Evolutionary conservation across 129 eudicot genomes (phyloP), one percentile per base, ranked within the genome.

Genomic region (Centaurea solstitialis): DNA sequence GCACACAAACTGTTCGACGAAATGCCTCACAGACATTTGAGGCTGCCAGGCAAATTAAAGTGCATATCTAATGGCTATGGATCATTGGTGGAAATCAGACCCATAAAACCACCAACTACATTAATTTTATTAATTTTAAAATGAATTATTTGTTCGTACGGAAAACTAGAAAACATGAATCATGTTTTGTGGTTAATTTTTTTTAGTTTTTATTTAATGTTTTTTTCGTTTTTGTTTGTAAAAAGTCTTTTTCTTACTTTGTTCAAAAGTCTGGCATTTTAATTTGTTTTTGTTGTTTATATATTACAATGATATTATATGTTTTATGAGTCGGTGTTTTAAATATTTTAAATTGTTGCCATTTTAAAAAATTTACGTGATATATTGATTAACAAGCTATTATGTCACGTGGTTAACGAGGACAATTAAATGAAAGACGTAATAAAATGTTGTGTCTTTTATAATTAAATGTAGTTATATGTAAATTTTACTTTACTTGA

Each of bases 21-120:
- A 57, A 57, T 57, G 23, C 6, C 23, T 57, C 65, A 57, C 65
- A 57, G 22, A n/a, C 9, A n/a, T 33, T 33, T 33, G 37, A 33
- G 30, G 30, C 30, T 26, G 30, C 30, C 30, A 17, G n/a, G 7
- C 65, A 57, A n/a, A 57, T 57, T n/a, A 8, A 17, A 57, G 65
- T 57, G 65, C 65, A 57, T 57, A 57, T 57, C 65, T 57, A 57
- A 57, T 57, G 65, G 65, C 50, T 15, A 35, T 70, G 50, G 15
- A 70, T 70, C 24, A 70, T 70, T 70, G 74, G 74, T 70, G 74
- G 74, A 37, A 35, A 35, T n/a, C 50, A 70, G 9, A 57, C 50
- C 74, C n/a, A 18, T 22, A 39, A 39, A n/a, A 17, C 50, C 74
- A 70, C 74, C 74, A 35, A n/a, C 28, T 70, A 6, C 13, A 69